Conservation (phyloP, 164 flowering plant species). For the Tetracentron sinense region DNA sequence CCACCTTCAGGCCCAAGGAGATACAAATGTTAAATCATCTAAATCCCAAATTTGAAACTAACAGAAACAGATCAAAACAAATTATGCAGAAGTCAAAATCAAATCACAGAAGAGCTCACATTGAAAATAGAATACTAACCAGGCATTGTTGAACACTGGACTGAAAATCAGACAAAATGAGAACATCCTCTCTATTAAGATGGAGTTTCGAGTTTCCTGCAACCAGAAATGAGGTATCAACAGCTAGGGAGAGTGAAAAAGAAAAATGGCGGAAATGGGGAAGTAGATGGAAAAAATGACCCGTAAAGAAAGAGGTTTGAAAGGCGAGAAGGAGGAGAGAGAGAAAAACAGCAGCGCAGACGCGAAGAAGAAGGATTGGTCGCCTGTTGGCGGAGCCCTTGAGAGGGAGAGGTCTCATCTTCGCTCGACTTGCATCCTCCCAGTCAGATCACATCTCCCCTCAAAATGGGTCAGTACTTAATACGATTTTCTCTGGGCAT, state of each 20-base stretch:
- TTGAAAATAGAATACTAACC: constrained; percentile 33
- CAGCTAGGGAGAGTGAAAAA: background rate
- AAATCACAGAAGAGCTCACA: background rate
- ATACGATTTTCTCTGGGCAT: too few relatives aligned
- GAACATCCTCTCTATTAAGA: constrained; percentile 30
- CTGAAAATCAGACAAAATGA: constrained; percentile 60
- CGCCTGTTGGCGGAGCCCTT: constrained; percentile 18
- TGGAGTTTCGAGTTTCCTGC: constrained; percentile 33
- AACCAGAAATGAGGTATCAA: background rate
- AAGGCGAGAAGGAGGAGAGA: constrained; percentile 56
- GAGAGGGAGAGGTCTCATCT: constrained; percentile 11
- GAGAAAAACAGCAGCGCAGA: constrained; percentile 54
- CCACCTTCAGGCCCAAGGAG: too few relatives aligned
- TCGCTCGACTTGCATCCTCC: constrained; percentile 1
- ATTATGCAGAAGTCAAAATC: too few relatives aligned
- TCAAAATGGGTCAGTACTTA: too few relatives aligned
- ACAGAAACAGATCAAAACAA: background rate
- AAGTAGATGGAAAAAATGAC: constrained; percentile 6
- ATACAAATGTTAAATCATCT: background rate
- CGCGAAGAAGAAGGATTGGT: constrained; percentile 42
- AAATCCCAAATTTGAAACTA: background rate
- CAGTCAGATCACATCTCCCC: too few relatives aligned
- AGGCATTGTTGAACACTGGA: constrained; percentile 77
- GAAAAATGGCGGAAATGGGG: background rate
- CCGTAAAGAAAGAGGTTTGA: constrained; percentile 31